Evolutionary conservation across 2,329 filamentous ascomycete genomes (phyloP), one percentile per base, ranked within the genome.

Genomic region (Aaosphaeria pasadenensis): DNA sequence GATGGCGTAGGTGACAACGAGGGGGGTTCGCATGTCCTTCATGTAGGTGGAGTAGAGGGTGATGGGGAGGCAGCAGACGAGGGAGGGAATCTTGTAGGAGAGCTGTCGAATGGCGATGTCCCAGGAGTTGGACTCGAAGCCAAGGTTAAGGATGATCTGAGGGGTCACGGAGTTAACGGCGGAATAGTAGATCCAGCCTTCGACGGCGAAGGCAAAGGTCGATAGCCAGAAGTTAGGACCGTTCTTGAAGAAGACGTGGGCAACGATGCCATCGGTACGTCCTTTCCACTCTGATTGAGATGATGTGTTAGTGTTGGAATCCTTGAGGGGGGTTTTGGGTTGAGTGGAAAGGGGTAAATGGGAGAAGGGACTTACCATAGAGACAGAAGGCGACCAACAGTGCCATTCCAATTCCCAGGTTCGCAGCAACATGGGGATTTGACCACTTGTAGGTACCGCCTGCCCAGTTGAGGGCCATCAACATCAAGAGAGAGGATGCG

Each of bases 201-300:
- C 79, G 32, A 82, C 76, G 3, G 76, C 75, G 51, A 82, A 82
- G 4, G 79, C 79, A 57, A 81, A 80, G 7, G 77, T 73, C 2
- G 78, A 74, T 4, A 81, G 72, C 6, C 71, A 74, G 55, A 83
- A 82, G 57, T 83, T 83, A 9, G 74, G 75, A 9, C 79, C 78
- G 1, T 69, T 64, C 30, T 63, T 67, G 64, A 82, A 82, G 69
- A 82, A 81, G 33, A 80, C 72, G 54, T 82, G 79, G 0, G 79
- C 78, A 0, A 82, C 69, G 6, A 82, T 74, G 4, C 79, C 80
- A 51, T 82, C 79, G 6, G 63, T 56, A 47, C 79, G 67, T 1
- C 77, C 79, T 56, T 77, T 80, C 78, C 78, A 81, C 63, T 82
- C 79, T 81, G 52, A 3, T 24, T 24, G 17, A 24, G 17, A 24